Percentiles rank a stretch among this genome's conserved stretches.
Evolutionary conservation across 1,139 yeast species (phyloP).

Genomic region (Martiniozyma asiatica): DNA sequence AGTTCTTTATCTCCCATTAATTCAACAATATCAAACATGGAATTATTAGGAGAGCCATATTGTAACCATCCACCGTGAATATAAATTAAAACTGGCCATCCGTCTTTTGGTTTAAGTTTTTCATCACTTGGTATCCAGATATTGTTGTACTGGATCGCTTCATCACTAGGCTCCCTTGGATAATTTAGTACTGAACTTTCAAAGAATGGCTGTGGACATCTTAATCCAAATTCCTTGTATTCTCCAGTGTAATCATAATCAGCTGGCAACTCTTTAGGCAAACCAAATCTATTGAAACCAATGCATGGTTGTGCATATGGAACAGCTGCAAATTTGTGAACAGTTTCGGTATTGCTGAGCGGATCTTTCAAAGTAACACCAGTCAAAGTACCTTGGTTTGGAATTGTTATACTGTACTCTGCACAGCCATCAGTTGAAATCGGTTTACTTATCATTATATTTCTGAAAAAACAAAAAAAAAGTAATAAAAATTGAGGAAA

Average conservation of each 20-base stretch:
- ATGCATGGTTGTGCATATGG: conserved; percentile 13
- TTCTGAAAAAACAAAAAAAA: too few relatives aligned
- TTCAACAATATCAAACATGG: conserved; percentile 14
- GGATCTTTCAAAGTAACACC: conserved; percentile 10
- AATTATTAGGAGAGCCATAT: conserved; percentile 24
- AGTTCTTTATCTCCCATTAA: conserved; percentile 20
- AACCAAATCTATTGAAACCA: conserved; percentile 8
- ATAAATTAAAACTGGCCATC: conserved; percentile 30
- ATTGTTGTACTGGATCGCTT: conserved; percentile 26
- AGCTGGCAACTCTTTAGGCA: conserved; percentile 15
- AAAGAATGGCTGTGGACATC: conserved; percentile 27
- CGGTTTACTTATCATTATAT: conserved; percentile 17
- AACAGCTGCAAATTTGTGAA: conserved; percentile 9
- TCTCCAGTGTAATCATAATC: conserved; percentile 27
- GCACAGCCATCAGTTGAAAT: conserved; percentile 9
- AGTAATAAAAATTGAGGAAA: too few relatives aligned
- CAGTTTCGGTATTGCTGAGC: conserved; percentile 6
- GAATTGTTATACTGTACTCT: conserved; percentile 7
- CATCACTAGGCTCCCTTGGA: conserved; percentile 19
- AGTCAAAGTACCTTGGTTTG: conserved; percentile 10
- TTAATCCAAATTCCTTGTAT: conserved; percentile 22
- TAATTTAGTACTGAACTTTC: conserved; percentile 20
- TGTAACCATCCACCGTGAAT: conserved; percentile 34
- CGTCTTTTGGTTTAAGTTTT: conserved; percentile 22
- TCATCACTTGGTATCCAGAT: conserved; percentile 29